Evolutionary conservation across 805 yeast species (phyloP), one percentile per base, ranked within the genome.

Genomic region (Cyberlindnera amylophila): DNA sequence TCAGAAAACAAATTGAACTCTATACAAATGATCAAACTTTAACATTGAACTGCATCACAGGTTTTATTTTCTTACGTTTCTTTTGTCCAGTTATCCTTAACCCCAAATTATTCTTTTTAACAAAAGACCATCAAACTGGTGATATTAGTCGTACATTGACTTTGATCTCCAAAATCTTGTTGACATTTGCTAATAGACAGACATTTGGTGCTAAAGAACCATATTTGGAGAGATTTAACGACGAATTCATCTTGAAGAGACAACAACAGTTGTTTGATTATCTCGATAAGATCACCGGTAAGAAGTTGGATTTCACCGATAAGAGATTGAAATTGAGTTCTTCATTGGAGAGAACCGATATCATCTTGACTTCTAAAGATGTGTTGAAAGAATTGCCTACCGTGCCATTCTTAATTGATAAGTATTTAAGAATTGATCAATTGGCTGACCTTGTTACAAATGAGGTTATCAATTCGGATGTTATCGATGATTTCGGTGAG

Each of bases 31-130:
- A 81, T 53, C 38, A 43, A 0, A 65, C 62, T 6, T 58, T 68
- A 9, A 74, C 88, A 0, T 67, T 83, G 45, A 83, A 89, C 55
- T 85, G 95, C 38, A 65, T 90, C 26, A 76, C 93, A 16, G 89
- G 96, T 1, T 86, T 93, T 54, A 66, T 91, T 11, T 93, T 91
- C 59, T 65, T 91, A 46, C 69, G 96, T 46, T 86, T 82, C 61
- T 75, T 89, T 50, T 89, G 96, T 54, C 98, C 99, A 0, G 96
- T 96, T 0, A 75, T 91, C 23, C 65, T 93, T 57, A 90, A 88
- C 55, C 99, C 99, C 0, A 88, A 87, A 54, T 62, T 90, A 37
- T 89, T 88, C 60, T 80, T 81, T 46, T 67, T 93, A 38, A 77
- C 87, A 0, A 72, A 76, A 39, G 70, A 75, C 29, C 91, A 86